Evolutionary conservation across 345 rosid genomes (phyloP).

Genomic region (Acer yangbiense): DNA sequence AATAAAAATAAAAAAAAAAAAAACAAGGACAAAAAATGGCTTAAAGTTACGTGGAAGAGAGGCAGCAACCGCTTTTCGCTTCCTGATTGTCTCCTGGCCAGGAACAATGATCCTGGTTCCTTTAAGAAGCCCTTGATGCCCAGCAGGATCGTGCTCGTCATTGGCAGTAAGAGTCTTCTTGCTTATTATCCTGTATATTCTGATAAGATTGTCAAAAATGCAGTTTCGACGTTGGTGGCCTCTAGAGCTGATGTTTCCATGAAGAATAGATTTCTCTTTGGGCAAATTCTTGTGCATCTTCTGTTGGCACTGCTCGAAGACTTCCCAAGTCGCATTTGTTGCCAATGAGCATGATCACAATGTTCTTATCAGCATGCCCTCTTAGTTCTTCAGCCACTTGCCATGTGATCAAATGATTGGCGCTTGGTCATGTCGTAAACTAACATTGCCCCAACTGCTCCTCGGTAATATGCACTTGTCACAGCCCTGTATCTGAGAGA

Average conservation of each 20-base stretch:
- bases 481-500: slow-evolving; percentile 74
- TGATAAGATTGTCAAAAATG: slow-evolving; percentile 65
- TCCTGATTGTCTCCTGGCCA: slow-evolving; percentile 38
- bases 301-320: slow-evolving; percentile 73
- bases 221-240: slow-evolving; percentile 78
- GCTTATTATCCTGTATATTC: slow-evolving; percentile 75
- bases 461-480: slow-evolving; percentile 83
- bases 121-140: slow-evolving; percentile 54
- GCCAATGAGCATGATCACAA: slow-evolving; percentile 76
- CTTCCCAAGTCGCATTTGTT: slow-evolving; percentile 81
- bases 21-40: background rate
- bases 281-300: slow-evolving; percentile 85
- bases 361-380: slow-evolving; percentile 85
- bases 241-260: slow-evolving; percentile 90
- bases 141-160: slow-evolving; percentile 43
- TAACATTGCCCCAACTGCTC: slow-evolving; percentile 85
- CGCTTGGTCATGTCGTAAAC: slow-evolving; percentile 89
- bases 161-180: slow-evolving; percentile 66
- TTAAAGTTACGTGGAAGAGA: slow-evolving; percentile 28
- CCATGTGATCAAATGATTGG: slow-evolving; percentile 85
- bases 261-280: slow-evolving; percentile 81
- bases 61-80: slow-evolving; percentile 63
- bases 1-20: background rate
- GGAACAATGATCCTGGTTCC: slow-evolving; percentile 79
- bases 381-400: slow-evolving; percentile 76